These are phyloP conservation scores for Cystoisospora suis DNA, from an alignment of 169 alveolate genomes.

Conservation along the genomic window DNA sequence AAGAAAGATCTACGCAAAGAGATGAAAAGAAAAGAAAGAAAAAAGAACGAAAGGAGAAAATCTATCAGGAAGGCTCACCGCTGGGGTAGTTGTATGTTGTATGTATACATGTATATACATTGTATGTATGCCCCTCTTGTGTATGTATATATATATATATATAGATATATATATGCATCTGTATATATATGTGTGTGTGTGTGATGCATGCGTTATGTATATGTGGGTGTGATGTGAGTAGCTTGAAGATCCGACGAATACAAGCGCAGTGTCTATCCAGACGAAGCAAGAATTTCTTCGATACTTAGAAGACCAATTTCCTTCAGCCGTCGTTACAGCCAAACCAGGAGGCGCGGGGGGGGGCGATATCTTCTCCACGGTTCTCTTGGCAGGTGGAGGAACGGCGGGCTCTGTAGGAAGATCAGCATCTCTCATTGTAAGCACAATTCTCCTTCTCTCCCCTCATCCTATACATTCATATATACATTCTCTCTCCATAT, in stretches of 20 bases:
- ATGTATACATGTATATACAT: background rate
- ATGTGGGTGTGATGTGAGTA: background rate
- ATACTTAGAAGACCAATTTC: background rate
- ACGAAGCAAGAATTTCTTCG: conserved; percentile 30
- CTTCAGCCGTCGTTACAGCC: conserved; percentile 20
- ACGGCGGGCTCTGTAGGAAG: background rate
- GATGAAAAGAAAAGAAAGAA: background rate
- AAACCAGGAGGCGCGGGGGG: background rate
- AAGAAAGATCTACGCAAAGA: background rate
- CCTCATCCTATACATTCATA: background rate
- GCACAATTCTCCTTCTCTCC: background rate
- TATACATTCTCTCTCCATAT: background rate
- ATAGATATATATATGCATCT: background rate
- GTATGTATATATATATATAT: too few relatives aligned
- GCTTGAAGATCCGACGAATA: background rate
- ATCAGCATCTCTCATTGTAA: background rate
- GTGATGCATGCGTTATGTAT: background rate
- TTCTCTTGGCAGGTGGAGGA: too few relatives aligned
- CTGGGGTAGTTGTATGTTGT: too few relatives aligned
- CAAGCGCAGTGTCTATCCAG: background rate
- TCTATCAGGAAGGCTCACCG: too few relatives aligned
- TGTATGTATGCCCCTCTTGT: too few relatives aligned
- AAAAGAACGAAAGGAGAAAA: background rate
- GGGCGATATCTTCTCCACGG: background rate
- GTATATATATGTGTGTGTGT: background rate